Percentiles rank a stretch among this genome's conserved stretches.
Conservation (phyloP, 257 asterid genomes). For the Solanum verrucosum region DNA sequence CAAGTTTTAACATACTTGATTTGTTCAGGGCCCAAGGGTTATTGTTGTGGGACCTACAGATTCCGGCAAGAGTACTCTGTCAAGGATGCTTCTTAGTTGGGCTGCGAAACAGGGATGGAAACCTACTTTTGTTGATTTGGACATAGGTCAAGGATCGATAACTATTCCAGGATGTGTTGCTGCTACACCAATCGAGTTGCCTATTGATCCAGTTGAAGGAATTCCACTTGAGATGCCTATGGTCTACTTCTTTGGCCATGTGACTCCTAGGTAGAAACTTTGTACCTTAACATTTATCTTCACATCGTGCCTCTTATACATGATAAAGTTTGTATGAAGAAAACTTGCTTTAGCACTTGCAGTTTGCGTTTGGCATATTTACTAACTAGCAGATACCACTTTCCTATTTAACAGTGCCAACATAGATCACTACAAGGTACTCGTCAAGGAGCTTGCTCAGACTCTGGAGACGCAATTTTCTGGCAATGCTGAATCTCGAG, state of each 20-base stretch:
- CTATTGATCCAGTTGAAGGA: constrained; percentile 96
- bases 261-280: constrained; percentile 59
- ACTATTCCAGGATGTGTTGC: constrained; percentile 93
- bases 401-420: constrained; percentile 53
- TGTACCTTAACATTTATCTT: neutral
- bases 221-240: constrained; percentile 98
- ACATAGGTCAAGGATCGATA: constrained; percentile 95
- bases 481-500: constrained; percentile 86
- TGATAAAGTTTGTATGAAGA: neutral
- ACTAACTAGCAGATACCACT: neutral
- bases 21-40: constrained; percentile 86
- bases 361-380: neutral
- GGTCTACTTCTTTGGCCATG: constrained; percentile 89
- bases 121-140: constrained; percentile 98
- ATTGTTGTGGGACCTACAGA: constrained; percentile 97
- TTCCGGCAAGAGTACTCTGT: constrained; percentile 94
- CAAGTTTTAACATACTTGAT: neutral
- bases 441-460: constrained; percentile 89
- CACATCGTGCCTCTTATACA: neutral
- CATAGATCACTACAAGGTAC: constrained; percentile 74
- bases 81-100: constrained; percentile 99
- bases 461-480: constrained; percentile 74
- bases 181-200: constrained; percentile 91
- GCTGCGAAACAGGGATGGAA: constrained; percentile 99
- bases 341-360: neutral